Evolutionary conservation across 306 rosid genomes (phyloP).

Genomic region (Cicer cuneatum): DNA sequence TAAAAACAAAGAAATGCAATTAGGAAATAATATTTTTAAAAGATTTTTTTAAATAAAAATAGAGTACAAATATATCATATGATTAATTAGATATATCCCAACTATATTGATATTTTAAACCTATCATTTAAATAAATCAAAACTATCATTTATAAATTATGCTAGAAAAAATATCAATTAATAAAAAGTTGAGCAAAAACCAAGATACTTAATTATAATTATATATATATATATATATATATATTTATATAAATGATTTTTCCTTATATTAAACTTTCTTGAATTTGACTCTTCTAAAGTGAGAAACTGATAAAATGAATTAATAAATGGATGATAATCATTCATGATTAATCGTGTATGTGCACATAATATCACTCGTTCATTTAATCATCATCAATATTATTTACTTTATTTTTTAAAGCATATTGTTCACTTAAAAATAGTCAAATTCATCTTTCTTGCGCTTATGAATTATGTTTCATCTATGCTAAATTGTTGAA

Average conservation of each 20-base stretch:
- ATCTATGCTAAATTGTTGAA: slow-evolving; percentile 46
- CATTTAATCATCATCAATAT: no score
- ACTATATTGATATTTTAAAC: no score
- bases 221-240: background rate
- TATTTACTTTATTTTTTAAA: no score
- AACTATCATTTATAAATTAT: background rate
- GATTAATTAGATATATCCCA: no score
- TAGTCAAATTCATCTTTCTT: slow-evolving; percentile 4
- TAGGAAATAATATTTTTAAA: background rate
- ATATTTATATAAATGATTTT: slow-evolving; percentile 33
- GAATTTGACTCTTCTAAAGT: no score
- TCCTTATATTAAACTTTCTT: background rate
- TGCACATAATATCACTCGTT: no score
- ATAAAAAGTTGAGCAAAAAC: slow-evolving; percentile 38
- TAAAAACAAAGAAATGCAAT: background rate
- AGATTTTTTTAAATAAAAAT: no score
- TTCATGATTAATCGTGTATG: no score
- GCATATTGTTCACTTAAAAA: no score
- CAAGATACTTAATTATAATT: slow-evolving; percentile 5
- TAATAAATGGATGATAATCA: no score
- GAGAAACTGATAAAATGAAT: no score
- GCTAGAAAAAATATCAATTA: background rate
- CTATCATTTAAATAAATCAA: slow-evolving; percentile 34
- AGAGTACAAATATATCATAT: no score
- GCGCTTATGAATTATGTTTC: slow-evolving; percentile 9